Evolutionary conservation across 495 filamentous ascomycete genomes (phyloP).

Genomic region (Aspergillus egyptiacus): DNA sequence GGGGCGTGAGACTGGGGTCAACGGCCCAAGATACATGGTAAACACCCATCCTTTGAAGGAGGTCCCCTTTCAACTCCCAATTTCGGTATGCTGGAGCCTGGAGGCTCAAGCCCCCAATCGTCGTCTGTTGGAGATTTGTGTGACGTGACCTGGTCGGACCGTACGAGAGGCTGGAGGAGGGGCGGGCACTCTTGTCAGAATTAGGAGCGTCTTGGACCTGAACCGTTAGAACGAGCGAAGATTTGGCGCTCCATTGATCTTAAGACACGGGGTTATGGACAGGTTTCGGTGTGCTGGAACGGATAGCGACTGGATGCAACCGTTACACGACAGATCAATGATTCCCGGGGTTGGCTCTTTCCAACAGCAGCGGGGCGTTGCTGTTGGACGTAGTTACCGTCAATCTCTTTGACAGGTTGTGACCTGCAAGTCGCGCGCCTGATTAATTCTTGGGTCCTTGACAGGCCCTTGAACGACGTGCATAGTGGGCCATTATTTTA

Average conservation of each 20-base stretch:
- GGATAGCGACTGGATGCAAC: slow-evolving; percentile 19
- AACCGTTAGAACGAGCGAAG: slow-evolving; percentile 2
- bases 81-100: too few species aligned
- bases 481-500: slow-evolving; percentile 18
- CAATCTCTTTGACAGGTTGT: slow-evolving; percentile 12
- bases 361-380: slow-evolving; percentile 6
- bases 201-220: neutral
- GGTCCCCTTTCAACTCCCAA: neutral
- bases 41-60: neutral
- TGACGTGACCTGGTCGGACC: neutral
- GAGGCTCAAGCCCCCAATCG: neutral
- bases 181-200: neutral
- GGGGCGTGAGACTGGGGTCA: neutral
- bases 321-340: slow-evolving; percentile 12
- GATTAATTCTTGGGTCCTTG: slow-evolving; percentile 11
- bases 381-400: slow-evolving; percentile 13
- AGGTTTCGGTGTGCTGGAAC: slow-evolving; percentile 18
- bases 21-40: neutral
- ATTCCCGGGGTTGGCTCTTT: slow-evolving; percentile 7
- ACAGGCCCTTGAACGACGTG: slow-evolving; percentile 23
- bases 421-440: slow-evolving; percentile 12
- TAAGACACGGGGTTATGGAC: slow-evolving; percentile 2
- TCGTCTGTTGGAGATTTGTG: neutral
- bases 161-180: neutral
- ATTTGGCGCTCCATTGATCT: neutral